phyloP scores from a whole-genome alignment of 805 yeast species.

The Candida railenensis region DNA sequence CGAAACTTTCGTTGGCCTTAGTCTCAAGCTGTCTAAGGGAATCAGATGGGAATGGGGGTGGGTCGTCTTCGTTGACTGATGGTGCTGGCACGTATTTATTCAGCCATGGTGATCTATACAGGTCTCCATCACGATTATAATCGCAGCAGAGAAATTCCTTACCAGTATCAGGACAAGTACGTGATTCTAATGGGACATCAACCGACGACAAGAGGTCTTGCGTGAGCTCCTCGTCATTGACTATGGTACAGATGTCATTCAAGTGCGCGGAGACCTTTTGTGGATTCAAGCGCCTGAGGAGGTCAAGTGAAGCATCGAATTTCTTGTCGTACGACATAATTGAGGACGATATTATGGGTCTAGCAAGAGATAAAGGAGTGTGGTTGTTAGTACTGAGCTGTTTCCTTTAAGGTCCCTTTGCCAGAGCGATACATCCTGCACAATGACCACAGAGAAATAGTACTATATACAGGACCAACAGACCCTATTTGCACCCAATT shows the following conservation, averaged over 20 bases:
- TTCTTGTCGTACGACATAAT: conserved; percentile 31
- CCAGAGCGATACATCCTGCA: not conserved
- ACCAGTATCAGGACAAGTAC: conserved; percentile 52
- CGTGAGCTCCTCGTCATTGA: conserved; percentile 54
- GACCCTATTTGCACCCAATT: not conserved
- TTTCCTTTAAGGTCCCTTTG: not conserved
- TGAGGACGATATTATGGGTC: not conserved
- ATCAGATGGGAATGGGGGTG: conserved; percentile 73
- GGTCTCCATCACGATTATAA: conserved; percentile 92
- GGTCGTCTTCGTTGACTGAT: conserved; percentile 45
- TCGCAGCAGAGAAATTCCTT: conserved; percentile 83
- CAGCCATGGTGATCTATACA: conserved; percentile 88
- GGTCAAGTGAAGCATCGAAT: conserved; percentile 39
- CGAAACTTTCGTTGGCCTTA: conserved; percentile 86
- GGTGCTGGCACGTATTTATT: conserved; percentile 61
- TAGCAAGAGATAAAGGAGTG: too few relatives aligned
- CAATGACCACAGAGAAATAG: too few relatives aligned
- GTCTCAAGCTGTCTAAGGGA: conserved; percentile 71
- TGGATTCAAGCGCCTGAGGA: conserved; percentile 43
- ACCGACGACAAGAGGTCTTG: conserved; percentile 85
- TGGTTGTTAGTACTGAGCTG: too few relatives aligned
- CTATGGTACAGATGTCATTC: conserved; percentile 34
- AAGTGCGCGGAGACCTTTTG: conserved; percentile 31
- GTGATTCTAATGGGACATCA: conserved; percentile 72
- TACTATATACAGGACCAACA: not conserved